Evolutionary conservation across 345 rosid species (phyloP).

Genomic region (Boechera retrofracta): DNA sequence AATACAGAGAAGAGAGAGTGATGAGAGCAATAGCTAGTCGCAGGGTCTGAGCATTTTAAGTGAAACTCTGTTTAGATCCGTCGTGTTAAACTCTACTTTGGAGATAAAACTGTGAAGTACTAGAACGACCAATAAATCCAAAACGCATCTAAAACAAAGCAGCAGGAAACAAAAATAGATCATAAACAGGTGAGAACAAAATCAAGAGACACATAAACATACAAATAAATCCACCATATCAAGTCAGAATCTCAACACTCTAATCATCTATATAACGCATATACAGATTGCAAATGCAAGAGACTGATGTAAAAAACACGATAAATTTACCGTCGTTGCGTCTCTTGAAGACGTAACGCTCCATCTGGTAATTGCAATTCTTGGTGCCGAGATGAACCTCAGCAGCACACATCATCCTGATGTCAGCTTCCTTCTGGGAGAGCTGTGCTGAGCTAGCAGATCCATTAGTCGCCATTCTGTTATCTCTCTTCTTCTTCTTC

Average conservation of each 20-base stretch:
- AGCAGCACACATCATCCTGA: slow-evolving; percentile 89
- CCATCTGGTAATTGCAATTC: slow-evolving; percentile 92
- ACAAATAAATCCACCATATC: not conserved
- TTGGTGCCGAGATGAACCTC: slow-evolving; percentile 95
- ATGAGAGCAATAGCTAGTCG: not conserved
- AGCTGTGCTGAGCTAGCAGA: slow-evolving; percentile 55
- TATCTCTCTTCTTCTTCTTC: slow-evolving; percentile 21
- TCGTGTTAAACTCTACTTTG: not conserved
- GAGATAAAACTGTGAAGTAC: not conserved
- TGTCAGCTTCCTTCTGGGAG: slow-evolving; percentile 77
- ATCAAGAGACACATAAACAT: not conserved
- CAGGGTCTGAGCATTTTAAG: not conserved
- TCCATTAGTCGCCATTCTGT: slow-evolving; percentile 42
- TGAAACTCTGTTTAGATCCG: slow-evolving; percentile 2
- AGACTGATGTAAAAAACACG: not conserved
- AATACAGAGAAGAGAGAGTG: not conserved
- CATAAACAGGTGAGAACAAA: not conserved
- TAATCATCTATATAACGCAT: not conserved
- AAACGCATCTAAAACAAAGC: not conserved
- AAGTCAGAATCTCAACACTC: not conserved
- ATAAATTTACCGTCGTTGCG: slow-evolving; percentile 72
- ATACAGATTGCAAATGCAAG: not conserved
- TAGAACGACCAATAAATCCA: slow-evolving; percentile 9
- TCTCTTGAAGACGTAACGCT: slow-evolving; percentile 91
- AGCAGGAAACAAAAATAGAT: not conserved